phyloP scores from a whole-genome alignment of 495 filamentous ascomycete species.

The Echria macrotheca region DNA sequence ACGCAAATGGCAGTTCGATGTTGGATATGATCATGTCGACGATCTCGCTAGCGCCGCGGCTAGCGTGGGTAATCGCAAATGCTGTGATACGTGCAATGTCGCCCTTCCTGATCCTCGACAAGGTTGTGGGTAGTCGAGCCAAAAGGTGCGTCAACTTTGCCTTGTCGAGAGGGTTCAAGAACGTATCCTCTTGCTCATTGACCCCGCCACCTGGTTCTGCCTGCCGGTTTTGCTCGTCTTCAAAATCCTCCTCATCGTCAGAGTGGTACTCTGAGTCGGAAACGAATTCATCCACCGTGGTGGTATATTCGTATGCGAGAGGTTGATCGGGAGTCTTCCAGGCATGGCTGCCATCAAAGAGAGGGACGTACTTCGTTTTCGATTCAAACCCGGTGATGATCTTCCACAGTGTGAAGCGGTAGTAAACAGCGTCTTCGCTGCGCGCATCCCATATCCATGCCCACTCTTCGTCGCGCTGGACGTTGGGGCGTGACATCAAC shows the following conservation, averaged over 20 bases:
- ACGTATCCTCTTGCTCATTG: slow-evolving; percentile 57
- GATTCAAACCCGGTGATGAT: slow-evolving; percentile 55
- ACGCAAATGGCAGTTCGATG: slow-evolving; percentile 66
- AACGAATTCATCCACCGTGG: slow-evolving; percentile 67
- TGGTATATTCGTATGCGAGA: slow-evolving; percentile 70
- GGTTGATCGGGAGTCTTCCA: slow-evolving; percentile 66
- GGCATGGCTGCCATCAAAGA: slow-evolving; percentile 65
- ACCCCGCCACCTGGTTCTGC: slow-evolving; percentile 36
- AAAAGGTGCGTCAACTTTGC: slow-evolving; percentile 77
- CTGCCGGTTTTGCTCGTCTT: slow-evolving; percentile 61
- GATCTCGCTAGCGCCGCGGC: slow-evolving; percentile 74
- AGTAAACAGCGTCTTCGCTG: slow-evolving; percentile 74
- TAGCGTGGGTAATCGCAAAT: slow-evolving; percentile 85
- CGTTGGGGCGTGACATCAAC: slow-evolving; percentile 75
- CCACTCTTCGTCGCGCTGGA: slow-evolving; percentile 82
- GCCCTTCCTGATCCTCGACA: slow-evolving; percentile 70
- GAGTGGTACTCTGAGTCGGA: slow-evolving; percentile 81
- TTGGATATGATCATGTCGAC: slow-evolving; percentile 83
- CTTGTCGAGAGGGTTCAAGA: slow-evolving; percentile 79
- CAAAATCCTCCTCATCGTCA: slow-evolving; percentile 80
- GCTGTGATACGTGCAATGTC: slow-evolving; percentile 82
- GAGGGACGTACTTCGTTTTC: slow-evolving; percentile 43
- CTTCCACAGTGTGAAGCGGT: slow-evolving; percentile 87
- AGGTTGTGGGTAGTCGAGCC: slow-evolving; percentile 70
- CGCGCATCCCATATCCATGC: slow-evolving; percentile 90